Evolutionary conservation across 306 rosid genomes (phyloP), one percentile per base, ranked within the genome.

Genomic region (Alnus rubra): DNA sequence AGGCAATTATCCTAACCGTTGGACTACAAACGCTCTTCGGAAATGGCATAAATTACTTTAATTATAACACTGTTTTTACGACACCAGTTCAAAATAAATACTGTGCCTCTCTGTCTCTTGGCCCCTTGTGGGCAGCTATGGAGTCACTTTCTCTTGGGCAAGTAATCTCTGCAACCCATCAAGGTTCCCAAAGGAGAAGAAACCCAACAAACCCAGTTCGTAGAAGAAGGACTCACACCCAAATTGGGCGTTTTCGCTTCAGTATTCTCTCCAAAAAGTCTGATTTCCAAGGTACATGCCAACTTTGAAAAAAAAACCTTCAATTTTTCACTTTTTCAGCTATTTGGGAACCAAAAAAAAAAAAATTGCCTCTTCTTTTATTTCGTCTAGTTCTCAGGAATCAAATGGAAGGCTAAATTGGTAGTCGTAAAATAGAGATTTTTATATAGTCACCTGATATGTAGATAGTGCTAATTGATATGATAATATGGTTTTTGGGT

Each of bases 1-100:
- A 91, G 96, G 96, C 90, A 91, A 89, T 89, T 89, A 88, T 86
- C 93, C 93, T 89, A 78, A 91, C 93, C 93, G 92, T 89, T 91
- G 97, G 93, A 89, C 93, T 89, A 89, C 93, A 89, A 84, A 91
- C 92, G 92, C 93, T n/a, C 5, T 23, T 58, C 0, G 0, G 0
- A 0, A 23, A 1, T 39, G 6, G 44, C 44, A 1, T 4, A 3
- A 39, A 39, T 3, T 39, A 39, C 5, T 39, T 3, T 3, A 23
- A 3, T 3, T 39, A 39, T 39, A 4, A 39, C 44, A 3, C 44
- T 39, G 5, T 39, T 39, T 23, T 23, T 23, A 23, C 28, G 28
- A 23, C 28, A 23, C 28, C 28, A 23, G 28, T 23, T 23, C 28
- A 23, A 23, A 39, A 39, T 39, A 39, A 3, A 39, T 39, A 3